Evolutionary conservation across 2,329 filamentous ascomycete genomes (phyloP).

Genomic region (Fusarium sp.): DNA sequence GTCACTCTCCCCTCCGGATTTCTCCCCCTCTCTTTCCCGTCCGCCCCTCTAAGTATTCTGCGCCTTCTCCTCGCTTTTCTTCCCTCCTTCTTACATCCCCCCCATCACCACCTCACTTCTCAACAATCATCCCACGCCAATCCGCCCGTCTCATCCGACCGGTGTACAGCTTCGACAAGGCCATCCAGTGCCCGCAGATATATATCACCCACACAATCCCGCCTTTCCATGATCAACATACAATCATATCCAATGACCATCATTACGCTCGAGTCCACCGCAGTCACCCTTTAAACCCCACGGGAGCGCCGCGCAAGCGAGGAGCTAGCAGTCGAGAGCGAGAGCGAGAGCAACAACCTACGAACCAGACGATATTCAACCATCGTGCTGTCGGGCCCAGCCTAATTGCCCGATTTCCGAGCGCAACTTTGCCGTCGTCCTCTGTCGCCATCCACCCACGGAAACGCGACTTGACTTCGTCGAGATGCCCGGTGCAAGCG

Average conservation of each 20-base stretch:
- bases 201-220: slow-evolving; percentile 48
- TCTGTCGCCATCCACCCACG: slow-evolving; percentile 36
- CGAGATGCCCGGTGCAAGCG: slow-evolving; percentile 78
- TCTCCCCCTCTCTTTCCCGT: slow-evolving; percentile 39
- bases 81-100: slow-evolving; percentile 43
- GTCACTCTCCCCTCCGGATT: slow-evolving; percentile 44
- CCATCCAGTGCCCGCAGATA: slow-evolving; percentile 47
- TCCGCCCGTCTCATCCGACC: slow-evolving; percentile 47
- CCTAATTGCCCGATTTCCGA: slow-evolving; percentile 42
- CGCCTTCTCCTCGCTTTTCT: slow-evolving; percentile 46
- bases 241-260: slow-evolving; percentile 65
- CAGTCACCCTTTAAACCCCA: slow-evolving; percentile 79
- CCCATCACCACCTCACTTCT: slow-evolving; percentile 42
- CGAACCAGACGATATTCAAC: slow-evolving; percentile 67
- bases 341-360: slow-evolving; percentile 49
- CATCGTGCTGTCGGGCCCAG: slow-evolving; percentile 61
- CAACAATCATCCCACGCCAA: slow-evolving; percentile 43
- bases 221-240: slow-evolving; percentile 58
- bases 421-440: slow-evolving; percentile 43
- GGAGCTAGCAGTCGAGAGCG: slow-evolving; percentile 57
- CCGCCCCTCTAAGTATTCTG: slow-evolving; percentile 46
- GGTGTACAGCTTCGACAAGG: slow-evolving; percentile 44
- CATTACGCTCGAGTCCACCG: slow-evolving; percentile 61
- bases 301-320: slow-evolving; percentile 74
- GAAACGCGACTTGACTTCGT: slow-evolving; percentile 52